Evolutionary conservation across 2,329 filamentous ascomycete genomes (phyloP), one percentile per base, ranked within the genome.

Genomic region (Fusarium chaquense): DNA sequence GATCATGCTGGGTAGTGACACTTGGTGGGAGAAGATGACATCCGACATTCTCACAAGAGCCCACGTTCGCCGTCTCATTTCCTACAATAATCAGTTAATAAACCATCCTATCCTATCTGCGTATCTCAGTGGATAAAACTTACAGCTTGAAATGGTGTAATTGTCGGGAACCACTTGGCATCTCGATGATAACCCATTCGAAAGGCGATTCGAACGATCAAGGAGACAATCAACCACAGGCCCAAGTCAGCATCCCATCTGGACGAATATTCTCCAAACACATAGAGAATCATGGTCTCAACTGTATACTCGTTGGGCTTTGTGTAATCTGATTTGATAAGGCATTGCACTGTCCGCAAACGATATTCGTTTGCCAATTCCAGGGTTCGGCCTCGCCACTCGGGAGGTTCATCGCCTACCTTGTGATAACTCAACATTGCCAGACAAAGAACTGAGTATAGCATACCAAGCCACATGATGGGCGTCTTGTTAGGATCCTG

Each of bases 181-280:
- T 95, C 93, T 64, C 93, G 86, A 73, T 95, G 93, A 73, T 94
- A 92, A 6, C 91, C 91, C 89, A 92, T 92, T 41, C 90, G 85
- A 79, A 91, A 80, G 74, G 87, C 83, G 78, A 88, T 79, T 79
- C 88, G 80, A 75, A 86, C 87, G 56, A 86, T 84, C 65, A 87
- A 72, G 12, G 85, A 84, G 79, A 81, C 80, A 65, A 89, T 86
- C 66, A 89, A 76, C 85, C 86, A 89, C 18, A 93, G 80, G 6
- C 90, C 88, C 30, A 91, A 81, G 74, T 94, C 92, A 6, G 91
- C 89, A 77, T 94, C 92, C 85, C 89, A 89, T 43, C 90, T 88
- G 15, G 89, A 87, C 11, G 89, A 89, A 74, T 92, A 91, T 76
- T 95, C 92, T 49, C 91, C 90, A 73, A 93, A 90, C 15, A 93